Base-by-base conservation (phyloP, 176 grass and related monocot species). In the Hyparrhenia diplandra region DNA sequence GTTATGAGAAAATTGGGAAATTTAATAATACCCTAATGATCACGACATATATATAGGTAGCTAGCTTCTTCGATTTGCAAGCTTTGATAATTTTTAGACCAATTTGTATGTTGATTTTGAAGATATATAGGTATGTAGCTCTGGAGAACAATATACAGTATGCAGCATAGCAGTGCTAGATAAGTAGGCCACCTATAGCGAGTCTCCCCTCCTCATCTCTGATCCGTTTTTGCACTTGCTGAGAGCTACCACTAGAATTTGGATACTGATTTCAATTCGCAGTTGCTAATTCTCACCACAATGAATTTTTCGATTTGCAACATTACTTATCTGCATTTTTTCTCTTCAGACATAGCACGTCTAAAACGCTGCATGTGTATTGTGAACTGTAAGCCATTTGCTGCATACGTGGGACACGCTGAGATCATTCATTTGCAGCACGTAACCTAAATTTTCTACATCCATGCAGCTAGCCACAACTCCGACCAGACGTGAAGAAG, bases 111-210 rank as follows among this genome's bases (percentile, higher is more conserved):
- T n/a, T n/a, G n/a, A n/a, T n/a, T n/a, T n/a, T n/a, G n/a, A n/a
- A n/a, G n/a, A n/a, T n/a, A n/a, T n/a, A n/a, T n/a, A n/a, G n/a
- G n/a, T n/a, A n/a, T n/a, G n/a, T n/a, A n/a, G n/a, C 13, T 69
- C 40, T 64, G 20, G 27, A 45, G 57, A 17, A 72, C 29, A 52
- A 55, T 6, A 40, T 49, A 18, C 16, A 49, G n/a, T 58, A 63
- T 43, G 49, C 17, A 27, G 60, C 18, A 64, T 7, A 55, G 46
- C 45, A 47, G 5, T 72, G 23, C 10, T 77, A 55, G 85, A 85
- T 89, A 89, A 89, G 87, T 82, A 89, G 73, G 42, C 66, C 66
- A 60, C 88, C 83, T 89, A 82, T 78, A 72, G 83, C 66, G 14
- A 24, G 46, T 36, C 66, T 41, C 30, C 27, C 13, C 35, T 67